Conservation (phyloP, 192 early-diverging fungal species). For the Podila verticillata region DNA sequence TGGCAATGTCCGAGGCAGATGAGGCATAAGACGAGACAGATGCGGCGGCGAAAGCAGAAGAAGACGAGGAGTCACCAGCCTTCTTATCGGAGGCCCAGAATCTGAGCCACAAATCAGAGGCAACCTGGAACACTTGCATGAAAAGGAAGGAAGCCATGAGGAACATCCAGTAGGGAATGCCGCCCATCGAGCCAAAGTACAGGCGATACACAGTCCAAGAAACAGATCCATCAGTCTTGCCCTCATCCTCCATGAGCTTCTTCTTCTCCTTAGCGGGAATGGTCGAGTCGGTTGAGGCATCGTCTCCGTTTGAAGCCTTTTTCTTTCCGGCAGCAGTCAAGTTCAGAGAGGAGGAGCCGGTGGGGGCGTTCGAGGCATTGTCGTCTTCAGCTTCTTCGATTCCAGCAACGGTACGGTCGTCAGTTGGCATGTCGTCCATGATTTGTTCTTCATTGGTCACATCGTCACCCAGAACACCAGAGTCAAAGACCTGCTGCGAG, state of each 20-base stretch:
- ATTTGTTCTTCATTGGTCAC: conserved; percentile 48
- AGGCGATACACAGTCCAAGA: conserved; percentile 76
- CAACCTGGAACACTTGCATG: conserved; percentile 55
- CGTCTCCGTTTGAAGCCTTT: conserved; percentile 31
- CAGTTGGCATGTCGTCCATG: conserved; percentile 21
- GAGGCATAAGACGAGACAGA: conserved; percentile 24
- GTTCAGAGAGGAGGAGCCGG: conserved; percentile 20
- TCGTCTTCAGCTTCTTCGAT: conserved; percentile 39
- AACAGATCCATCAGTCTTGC: conserved; percentile 84
- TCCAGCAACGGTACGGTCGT: conserved; percentile 33
- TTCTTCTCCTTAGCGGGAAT: conserved; percentile 51
- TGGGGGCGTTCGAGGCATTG: conserved; percentile 5
- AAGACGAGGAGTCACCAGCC: background rate
- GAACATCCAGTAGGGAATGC: conserved; percentile 67
- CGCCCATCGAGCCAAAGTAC: conserved; percentile 79
- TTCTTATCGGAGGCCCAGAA: conserved; percentile 40
- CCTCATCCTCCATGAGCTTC: conserved; percentile 85
- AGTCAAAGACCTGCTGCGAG: conserved; percentile 56
- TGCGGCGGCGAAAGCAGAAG: conserved; percentile 17
- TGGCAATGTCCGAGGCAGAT: conserved; percentile 15
- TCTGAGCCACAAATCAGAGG: conserved; percentile 44
- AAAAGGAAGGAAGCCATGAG: conserved; percentile 55
- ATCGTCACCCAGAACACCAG: conserved; percentile 61
- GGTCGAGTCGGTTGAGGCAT: conserved; percentile 57
- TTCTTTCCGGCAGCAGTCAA: conserved; percentile 43